These are phyloP conservation scores for Penicillium desertorum DNA, from an alignment of 495 filamentous ascomycete species.

Conservation along the genomic window DNA sequence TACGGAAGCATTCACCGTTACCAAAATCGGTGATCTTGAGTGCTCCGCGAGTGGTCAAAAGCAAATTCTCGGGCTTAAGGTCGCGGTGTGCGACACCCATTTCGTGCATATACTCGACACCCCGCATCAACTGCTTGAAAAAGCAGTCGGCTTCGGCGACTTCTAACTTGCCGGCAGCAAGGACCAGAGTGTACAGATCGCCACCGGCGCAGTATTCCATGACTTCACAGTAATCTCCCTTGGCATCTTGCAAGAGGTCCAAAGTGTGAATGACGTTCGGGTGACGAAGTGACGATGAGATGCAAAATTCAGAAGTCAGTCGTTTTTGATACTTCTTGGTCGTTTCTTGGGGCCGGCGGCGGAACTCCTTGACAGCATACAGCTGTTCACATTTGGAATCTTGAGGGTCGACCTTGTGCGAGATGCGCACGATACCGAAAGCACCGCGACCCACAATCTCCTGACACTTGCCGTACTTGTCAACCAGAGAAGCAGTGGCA, in stretches of 20 bases:
- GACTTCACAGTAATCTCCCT: slow-evolving; percentile 98
- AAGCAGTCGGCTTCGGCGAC: slow-evolving; percentile 94
- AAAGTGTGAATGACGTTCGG: slow-evolving; percentile 98
- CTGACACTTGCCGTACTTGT: slow-evolving; percentile 99
- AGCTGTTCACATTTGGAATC: slow-evolving; percentile 83
- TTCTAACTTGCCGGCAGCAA: slow-evolving; percentile 90
- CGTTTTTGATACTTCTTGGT: slow-evolving; percentile 97
- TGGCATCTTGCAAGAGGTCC: slow-evolving; percentile 90
- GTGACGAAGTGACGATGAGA: slow-evolving; percentile 92
- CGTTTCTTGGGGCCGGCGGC: slow-evolving; percentile 87
- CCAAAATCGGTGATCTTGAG: slow-evolving; percentile 99
- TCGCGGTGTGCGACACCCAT: slow-evolving; percentile 99
- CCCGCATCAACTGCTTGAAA: slow-evolving; percentile 99
- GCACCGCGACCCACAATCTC: slow-evolving; percentile 97
- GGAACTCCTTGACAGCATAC: slow-evolving; percentile 98
- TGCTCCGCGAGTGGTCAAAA: slow-evolving; percentile 88
- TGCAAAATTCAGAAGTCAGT: slow-evolving; percentile 98
- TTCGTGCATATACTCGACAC: slow-evolving; percentile 98
- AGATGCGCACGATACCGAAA: slow-evolving; percentile 96
- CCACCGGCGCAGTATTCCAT: slow-evolving; percentile 99
- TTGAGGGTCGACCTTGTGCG: slow-evolving; percentile 87
- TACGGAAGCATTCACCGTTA: slow-evolving; percentile 98
- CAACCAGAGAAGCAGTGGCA: slow-evolving; percentile 77
- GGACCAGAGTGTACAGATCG: slow-evolving; percentile 91
- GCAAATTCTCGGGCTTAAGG: slow-evolving; percentile 94